Conservation (phyloP, 805 yeast genomes). For the Yamadazyma nakazawae region DNA sequence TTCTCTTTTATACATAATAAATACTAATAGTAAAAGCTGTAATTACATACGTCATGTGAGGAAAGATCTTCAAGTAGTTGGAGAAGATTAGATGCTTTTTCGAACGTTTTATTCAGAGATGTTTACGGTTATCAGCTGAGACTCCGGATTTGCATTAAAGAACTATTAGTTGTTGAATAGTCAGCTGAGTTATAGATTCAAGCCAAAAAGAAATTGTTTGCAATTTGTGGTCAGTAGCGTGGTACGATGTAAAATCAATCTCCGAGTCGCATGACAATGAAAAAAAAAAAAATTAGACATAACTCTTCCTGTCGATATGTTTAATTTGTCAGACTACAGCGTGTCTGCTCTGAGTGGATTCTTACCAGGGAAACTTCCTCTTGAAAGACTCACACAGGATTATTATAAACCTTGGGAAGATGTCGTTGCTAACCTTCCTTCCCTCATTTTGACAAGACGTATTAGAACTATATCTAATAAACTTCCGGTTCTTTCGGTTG, state of each 20-base stretch:
- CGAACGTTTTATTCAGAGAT: too few relatives aligned
- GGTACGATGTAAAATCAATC: neutral
- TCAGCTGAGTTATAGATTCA: too few relatives aligned
- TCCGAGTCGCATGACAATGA: conserved; percentile 1
- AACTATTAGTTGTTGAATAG: too few relatives aligned
- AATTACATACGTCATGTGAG: too few relatives aligned
- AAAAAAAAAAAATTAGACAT: neutral
- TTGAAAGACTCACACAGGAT: conserved; percentile 52
- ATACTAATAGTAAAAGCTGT: too few relatives aligned
- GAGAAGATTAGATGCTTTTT: too few relatives aligned
- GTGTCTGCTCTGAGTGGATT: conserved; percentile 74
- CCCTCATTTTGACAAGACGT: conserved; percentile 63
- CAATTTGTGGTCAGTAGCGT: too few relatives aligned
- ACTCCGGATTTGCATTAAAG: too few relatives aligned
- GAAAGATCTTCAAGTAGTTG: too few relatives aligned
- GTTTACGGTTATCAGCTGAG: too few relatives aligned
- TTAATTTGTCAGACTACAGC: conserved; percentile 56
- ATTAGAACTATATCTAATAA: conserved; percentile 62
- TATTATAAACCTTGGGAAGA: conserved; percentile 80
- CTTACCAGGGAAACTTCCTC: conserved; percentile 67
- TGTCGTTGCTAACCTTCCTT: conserved; percentile 63
- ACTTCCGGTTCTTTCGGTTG: conserved; percentile 55
- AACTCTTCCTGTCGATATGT: conserved; percentile 9
- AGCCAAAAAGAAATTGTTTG: too few relatives aligned
- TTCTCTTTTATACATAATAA: too few relatives aligned